phyloP scores from a whole-genome alignment of 2,329 filamentous ascomycete species.

The Colletotrichum orbiculare region DNA sequence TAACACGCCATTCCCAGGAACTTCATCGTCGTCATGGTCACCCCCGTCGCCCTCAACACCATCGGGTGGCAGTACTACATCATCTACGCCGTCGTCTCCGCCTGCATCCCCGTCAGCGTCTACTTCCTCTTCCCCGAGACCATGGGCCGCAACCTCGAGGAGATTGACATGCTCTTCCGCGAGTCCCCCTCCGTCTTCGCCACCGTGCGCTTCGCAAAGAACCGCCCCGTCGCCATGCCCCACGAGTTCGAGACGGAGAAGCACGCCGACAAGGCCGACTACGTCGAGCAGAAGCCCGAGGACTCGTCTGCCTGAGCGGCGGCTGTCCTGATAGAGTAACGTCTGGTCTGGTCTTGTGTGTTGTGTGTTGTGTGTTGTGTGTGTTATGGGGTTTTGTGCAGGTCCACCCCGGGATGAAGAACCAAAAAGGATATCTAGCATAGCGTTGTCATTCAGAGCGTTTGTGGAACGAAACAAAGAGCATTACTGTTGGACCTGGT shows the following conservation, averaged over 20 bases:
- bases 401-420: slow-evolving; percentile 4
- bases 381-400: not conserved
- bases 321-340: too few species aligned
- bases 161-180: slow-evolving; percentile 57
- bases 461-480: too few species aligned
- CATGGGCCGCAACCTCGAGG: slow-evolving; percentile 61
- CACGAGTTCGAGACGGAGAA: slow-evolving; percentile 43
- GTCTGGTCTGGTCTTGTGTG: not conserved
- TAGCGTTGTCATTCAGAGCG: not conserved
- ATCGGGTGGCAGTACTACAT: slow-evolving; percentile 66
- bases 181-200: slow-evolving; percentile 50
- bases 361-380: not conserved
- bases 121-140: slow-evolving; percentile 60
- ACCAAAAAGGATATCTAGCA: slow-evolving; percentile 6
- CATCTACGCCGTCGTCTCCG: slow-evolving; percentile 58
- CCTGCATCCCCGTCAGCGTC: slow-evolving; percentile 56
- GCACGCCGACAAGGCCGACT: slow-evolving; percentile 40
- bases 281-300: slow-evolving; percentile 37
- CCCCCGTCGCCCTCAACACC: slow-evolving; percentile 57
- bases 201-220: slow-evolving; percentile 51
- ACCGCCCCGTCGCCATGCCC: slow-evolving; percentile 45
- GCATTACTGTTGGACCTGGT: too few species aligned
- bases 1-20: slow-evolving; percentile 42
- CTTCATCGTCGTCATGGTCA: slow-evolving; percentile 57
- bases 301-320: slow-evolving; percentile 24